Evolutionary conservation across 2,329 filamentous ascomycete species (phyloP).

Genomic region (Aspergillus ochraceoroseus): DNA sequence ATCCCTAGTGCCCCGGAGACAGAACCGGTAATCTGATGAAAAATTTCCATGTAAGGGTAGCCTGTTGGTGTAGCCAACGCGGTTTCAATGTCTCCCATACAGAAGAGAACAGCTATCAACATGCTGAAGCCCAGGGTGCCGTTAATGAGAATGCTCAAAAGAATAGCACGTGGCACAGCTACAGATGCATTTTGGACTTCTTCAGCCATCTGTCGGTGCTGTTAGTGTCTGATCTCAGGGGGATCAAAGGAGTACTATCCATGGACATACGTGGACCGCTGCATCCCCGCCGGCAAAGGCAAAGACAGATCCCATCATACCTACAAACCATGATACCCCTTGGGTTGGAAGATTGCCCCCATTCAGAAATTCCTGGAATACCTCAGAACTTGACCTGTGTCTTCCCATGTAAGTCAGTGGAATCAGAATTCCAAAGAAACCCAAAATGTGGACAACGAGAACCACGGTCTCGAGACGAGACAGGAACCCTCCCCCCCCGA

Average conservation of each 20-base stretch:
- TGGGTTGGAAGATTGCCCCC: conserved; percentile 43
- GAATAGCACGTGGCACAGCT: conserved; percentile 37
- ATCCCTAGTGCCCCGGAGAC: conserved; percentile 26
- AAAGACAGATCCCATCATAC: conserved; percentile 37
- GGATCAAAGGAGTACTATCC: not conserved
- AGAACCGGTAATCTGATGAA: conserved; percentile 31
- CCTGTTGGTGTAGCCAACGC: conserved; percentile 28
- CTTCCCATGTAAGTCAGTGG: conserved; percentile 43
- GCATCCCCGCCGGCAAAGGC: conserved; percentile 38
- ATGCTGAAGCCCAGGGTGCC: conserved; percentile 38
- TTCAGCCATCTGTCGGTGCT: conserved; percentile 40
- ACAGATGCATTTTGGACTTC: conserved; percentile 38
- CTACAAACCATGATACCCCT: conserved; percentile 6
- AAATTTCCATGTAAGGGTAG: conserved; percentile 37
- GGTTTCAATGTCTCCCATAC: conserved; percentile 32
- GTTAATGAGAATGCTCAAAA: conserved; percentile 38
- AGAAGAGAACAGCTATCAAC: conserved; percentile 40
- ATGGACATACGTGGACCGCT: conserved; percentile 36
- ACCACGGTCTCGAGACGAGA: conserved; percentile 48
- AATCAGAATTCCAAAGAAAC: conserved; percentile 52
- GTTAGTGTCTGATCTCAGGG: not conserved
- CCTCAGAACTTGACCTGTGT: conserved; percentile 32
- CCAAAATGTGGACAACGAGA: conserved; percentile 48
- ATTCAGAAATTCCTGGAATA: conserved; percentile 49
- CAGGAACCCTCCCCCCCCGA: conserved; percentile 40